Base-by-base conservation (phyloP, 805 yeast species). In the Grigorovia transvaalensis region DNA sequence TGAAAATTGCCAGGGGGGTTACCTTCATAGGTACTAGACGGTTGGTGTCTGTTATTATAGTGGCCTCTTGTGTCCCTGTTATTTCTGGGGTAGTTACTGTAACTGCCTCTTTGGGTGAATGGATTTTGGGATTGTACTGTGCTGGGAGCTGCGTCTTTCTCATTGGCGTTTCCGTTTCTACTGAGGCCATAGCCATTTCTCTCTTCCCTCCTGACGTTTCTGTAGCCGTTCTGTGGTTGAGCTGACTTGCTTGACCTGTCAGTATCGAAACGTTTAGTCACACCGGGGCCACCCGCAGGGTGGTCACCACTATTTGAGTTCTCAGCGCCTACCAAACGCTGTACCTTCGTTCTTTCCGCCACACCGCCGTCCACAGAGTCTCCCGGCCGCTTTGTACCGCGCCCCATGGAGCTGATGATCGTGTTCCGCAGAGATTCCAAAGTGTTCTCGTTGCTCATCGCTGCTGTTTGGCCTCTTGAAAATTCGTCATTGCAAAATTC, bases 401-500 rank as follows among this genome's bases (percentile, higher is more conserved):
- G 46, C 5, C 57, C 56, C 60, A 63, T 59, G 7, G 67, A 63
- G 1, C 60, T 62, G 35, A 63, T 58, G 13, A 63, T 63, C 50
- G 60, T 62, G 17, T 62, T 52, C 42, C 67, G 57, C 43, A 61
- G 48, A 29, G 56, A 61, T 50, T 62, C 67, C 42, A 63, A 48
- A 3, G 61, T 54, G 19, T 47, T 49, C 15, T 56, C 54, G 40
- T 56, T 23, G 33, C 33, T 38, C 48, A 46, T 46, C 18, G 35
- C 42, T 8, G 8, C 2, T 2, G 15, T 11, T 27, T 43, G 23
- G 44, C 49, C n/a, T 29, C 23, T 9, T n/a, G 2, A 12, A 29
- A 17, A 15, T n/a, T 29, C 9, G 18, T 8, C 12, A 29, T 9
- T 29, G 29, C 3, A 19, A 15, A 29, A 11, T 29, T 30, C 17